Base-by-base conservation (phyloP, 2,329 filamentous ascomycete genomes). In the Elsinoe arachidis region DNA sequence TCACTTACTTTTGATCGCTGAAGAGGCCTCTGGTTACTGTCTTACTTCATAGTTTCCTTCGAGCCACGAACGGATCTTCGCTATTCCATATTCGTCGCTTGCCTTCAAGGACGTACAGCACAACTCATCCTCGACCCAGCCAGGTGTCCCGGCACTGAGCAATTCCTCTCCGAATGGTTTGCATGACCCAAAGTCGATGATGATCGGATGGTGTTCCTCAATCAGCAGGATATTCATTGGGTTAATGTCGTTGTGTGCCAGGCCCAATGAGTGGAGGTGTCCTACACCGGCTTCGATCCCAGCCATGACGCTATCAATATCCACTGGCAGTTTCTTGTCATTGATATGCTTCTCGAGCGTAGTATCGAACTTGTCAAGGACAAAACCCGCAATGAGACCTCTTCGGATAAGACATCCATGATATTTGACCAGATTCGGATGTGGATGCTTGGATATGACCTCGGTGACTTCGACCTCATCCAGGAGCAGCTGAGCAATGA, bases 101-200 rank as follows among this genome's bases (percentile, higher is more conserved):
- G 62, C 54, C 7, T 53, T 56, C 43, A 61, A 54, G 2, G 63
- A 66, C 2, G 21, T 34, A 33, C 21, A 47, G n/a, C 26, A 37
- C 61, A 30, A 61, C 59, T 59, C 61, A 58, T 57, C 60, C 59
- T 49, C 59, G 59, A 62, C 60, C 44, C 44, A 68, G 54, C 60
- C 64, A 34, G 46, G 55, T 9, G 61, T 66, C 12, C 62, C 62
- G 3, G 64, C 67, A 35, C 67, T 67, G 37, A 63, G 58, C 12
- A 70, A 59, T 17, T 52, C 15, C 55, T 65, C 38, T 3, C 68
- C 68, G 51, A 69, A 65, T 1, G 63, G 62, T 23, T 63, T 51
- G 52, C 68, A 72, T 30, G 68, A 69, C 49, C 68, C 71, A 59
- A 70, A 72, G 59, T 73, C 71, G 37, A 73, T 65, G 46, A 74